A percentile compares a stretch with the other conserved stretches of the same genome.
Evolutionary conservation across 2,329 filamentous ascomycete species (phyloP).

Genomic region (Hortaea sp.): DNA sequence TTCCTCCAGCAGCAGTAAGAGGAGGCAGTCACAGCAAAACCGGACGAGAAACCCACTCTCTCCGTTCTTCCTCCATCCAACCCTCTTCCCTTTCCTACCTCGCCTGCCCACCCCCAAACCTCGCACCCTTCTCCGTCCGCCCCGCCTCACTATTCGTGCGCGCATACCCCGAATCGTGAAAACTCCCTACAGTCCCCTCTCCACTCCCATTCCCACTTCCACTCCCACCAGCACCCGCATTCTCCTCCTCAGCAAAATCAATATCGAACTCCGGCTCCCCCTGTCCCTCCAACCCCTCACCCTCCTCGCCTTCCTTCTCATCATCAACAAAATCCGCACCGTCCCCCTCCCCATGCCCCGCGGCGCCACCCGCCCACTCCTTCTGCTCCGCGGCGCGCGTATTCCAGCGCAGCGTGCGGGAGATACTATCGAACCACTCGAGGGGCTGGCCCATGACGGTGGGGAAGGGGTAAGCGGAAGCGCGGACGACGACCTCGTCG

Average conservation of each 20-base stretch:
- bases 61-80: no score
- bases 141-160: constrained; percentile 4
- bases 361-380: constrained; percentile 60
- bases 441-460: constrained; percentile 82
- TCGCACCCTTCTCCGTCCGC: not conserved
- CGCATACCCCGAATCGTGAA: constrained; percentile 9
- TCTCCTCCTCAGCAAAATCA: constrained; percentile 59
- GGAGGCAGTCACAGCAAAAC: no score
- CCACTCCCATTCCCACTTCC: constrained; percentile 1
- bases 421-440: constrained; percentile 96
- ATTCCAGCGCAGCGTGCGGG: constrained; percentile 89
- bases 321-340: constrained; percentile 14
- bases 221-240: not conserved
- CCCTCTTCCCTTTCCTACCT: no score
- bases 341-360: constrained; percentile 28
- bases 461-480: constrained; percentile 92
- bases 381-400: constrained; percentile 86
- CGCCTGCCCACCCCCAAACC: not conserved
- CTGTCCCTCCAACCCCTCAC: constrained; percentile 19
- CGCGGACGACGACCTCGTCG: constrained; percentile 91
- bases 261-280: constrained; percentile 75
- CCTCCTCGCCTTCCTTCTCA: constrained; percentile 12
- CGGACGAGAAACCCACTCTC: no score
- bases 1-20: no score
- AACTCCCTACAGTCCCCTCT: not conserved